Conservation (phyloP, 306 rosid species). For the Sindora glabra region DNA sequence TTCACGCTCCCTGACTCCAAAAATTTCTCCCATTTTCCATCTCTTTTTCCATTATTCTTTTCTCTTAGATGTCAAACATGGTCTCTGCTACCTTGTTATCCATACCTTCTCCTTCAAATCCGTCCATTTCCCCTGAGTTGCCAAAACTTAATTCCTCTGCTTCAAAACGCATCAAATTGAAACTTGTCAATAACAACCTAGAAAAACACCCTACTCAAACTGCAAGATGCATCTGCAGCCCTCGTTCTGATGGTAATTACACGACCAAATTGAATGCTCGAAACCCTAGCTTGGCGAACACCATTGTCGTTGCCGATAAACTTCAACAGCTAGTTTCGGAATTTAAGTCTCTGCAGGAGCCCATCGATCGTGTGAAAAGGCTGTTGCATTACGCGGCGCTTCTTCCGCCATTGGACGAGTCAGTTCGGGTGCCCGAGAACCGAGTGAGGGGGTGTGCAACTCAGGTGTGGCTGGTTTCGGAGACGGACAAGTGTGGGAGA, state of each 20-base stretch:
- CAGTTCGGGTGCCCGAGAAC: constrained; percentile 32
- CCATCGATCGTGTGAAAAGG: constrained; percentile 68
- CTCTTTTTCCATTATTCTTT: background rate
- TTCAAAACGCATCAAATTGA: background rate
- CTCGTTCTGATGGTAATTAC: background rate
- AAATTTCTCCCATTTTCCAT: background rate
- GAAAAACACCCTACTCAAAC: background rate
- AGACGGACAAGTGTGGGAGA: constrained; percentile 34
- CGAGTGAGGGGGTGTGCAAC: constrained; percentile 60
- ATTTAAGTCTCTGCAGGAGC: constrained; percentile 46
- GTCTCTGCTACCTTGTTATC: background rate
- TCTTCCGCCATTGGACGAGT: constrained; percentile 30
- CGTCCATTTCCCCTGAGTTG: background rate
- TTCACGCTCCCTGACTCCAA: background rate
- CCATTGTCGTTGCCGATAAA: constrained; percentile 14
- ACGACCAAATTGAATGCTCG: background rate
- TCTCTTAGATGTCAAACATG: constrained; percentile 1
- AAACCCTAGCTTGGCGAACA: constrained; percentile 2
- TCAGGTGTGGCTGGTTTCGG: constrained; percentile 65
- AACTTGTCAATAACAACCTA: background rate
- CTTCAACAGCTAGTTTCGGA: constrained; percentile 33
- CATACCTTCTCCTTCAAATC: background rate
- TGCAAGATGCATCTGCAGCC: background rate
- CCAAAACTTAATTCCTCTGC: background rate
- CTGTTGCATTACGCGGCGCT: constrained; percentile 56